Evolutionary conservation across 371 early-diverging fungal species (phyloP), one percentile per base, ranked within the genome.

Genomic region (Mycotypha africana): DNA sequence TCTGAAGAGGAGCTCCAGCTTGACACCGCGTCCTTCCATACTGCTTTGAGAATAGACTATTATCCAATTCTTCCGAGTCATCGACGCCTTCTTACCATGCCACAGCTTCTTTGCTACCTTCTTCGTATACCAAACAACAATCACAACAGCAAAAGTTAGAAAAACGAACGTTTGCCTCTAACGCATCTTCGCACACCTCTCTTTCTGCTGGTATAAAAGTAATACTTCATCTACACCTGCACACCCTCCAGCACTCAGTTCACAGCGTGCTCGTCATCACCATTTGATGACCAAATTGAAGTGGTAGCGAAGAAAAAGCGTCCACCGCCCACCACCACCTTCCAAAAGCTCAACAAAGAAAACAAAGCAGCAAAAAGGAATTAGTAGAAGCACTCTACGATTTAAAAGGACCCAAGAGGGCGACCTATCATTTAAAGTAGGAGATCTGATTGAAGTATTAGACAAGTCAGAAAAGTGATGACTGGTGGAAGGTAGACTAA

Each of bases 401-500:
- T 51, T 89, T 81, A 52, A 60, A 65, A 9, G 87, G 83, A 9
- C 82, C 82, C 49, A 74, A 24, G 76, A 72, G 2, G 86, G 86
- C 6, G 89, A 89, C 52, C 57, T 89, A 42, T 57, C 69, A 8
- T 86, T 89, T 64, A 54, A 56, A 4, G 78, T 78, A 43, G 82
- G 78, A 47, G 88, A 89, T 44, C 46, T 51, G 12, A 86, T 89
- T 46, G 84, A 86, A 60, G 40, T 89, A 4, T 19, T 86, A 46
- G 57, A 76, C 32, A 79, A 83, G 0, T 47, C 52, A 8, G 74
- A 71, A 44, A 45, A 51, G 6, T 4, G 72, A 89, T 51, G 87
- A 79, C 44, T 89, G 89, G 89, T 89, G 89, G 89, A 83, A 1
- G 89, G 89, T 3, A 65, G 53, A 24, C 47, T 84, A 21, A 72